Conservation (phyloP, 2,329 filamentous ascomycete species). For the Calonectria crousiana region DNA sequence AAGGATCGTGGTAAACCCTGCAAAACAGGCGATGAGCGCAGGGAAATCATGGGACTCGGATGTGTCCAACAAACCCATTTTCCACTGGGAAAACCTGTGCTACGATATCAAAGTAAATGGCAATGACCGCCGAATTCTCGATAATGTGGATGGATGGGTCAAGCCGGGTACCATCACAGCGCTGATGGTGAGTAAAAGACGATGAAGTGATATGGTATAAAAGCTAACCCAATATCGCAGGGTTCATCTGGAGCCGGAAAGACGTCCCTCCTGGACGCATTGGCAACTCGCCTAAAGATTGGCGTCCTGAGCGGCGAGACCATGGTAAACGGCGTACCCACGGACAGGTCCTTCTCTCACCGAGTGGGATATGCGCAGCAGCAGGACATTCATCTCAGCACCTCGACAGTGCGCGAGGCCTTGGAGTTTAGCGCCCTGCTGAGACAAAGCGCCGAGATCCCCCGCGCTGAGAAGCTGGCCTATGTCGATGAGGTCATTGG, state of each 20-base stretch:
- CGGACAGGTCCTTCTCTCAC: conserved; percentile 75
- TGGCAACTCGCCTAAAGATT: conserved; percentile 76
- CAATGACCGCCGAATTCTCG: conserved; percentile 72
- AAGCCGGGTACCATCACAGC: conserved; percentile 79
- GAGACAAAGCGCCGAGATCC: conserved; percentile 55
- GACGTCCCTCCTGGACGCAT: conserved; percentile 72
- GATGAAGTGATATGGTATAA: too few species aligned
- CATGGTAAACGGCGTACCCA: conserved; percentile 73
- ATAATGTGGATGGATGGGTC: conserved; percentile 80
- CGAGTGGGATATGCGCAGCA: conserved; percentile 79
- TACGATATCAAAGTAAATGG: conserved; percentile 79
- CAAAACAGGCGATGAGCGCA: not conserved
- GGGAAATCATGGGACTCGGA: not conserved
- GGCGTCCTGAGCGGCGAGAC: conserved; percentile 76
- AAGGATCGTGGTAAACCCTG: not conserved
- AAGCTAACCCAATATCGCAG: not conserved
- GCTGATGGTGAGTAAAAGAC: conserved; percentile 58
- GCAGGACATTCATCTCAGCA: conserved; percentile 61
- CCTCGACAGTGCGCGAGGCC: conserved; percentile 58
- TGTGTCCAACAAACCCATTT: conserved; percentile 44
- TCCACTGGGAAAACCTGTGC: conserved; percentile 77
- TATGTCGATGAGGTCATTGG: conserved; percentile 65
- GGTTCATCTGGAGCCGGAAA: conserved; percentile 62
- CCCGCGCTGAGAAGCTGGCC: conserved; percentile 59
- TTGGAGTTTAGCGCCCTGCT: conserved; percentile 55